Conservation (phyloP, 192 early-diverging fungal genomes). For the Ambispora gerdemannii region DNA sequence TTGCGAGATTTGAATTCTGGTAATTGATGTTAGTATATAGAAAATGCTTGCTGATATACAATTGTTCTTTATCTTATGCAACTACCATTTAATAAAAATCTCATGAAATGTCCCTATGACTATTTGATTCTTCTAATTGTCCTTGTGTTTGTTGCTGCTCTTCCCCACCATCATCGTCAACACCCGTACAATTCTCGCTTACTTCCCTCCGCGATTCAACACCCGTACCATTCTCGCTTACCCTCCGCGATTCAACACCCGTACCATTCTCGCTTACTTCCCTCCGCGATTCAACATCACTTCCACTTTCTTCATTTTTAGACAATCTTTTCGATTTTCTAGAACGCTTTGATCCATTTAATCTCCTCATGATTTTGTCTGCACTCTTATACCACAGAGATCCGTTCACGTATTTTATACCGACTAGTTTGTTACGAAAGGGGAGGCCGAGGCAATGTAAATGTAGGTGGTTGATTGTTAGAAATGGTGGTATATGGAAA, state of each 20-base stretch:
- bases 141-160: not conserved
- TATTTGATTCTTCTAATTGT: not conserved
- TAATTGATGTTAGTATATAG: too few species aligned
- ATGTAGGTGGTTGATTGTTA: conserved; percentile 65
- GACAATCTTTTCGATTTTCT: not conserved
- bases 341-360: not conserved
- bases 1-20: too few species aligned
- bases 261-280: not conserved
- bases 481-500: conserved; percentile 73
- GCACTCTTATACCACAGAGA: not conserved
- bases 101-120: too few species aligned
- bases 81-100: too few species aligned
- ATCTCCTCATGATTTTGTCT: not conserved
- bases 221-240: not conserved
- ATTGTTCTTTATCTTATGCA: too few species aligned
- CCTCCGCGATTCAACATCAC: not conserved
- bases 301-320: not conserved
- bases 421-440: not conserved
- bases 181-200: not conserved
- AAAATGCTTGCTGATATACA: too few species aligned
- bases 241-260: not conserved
- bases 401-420: not conserved
- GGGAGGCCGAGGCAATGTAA: conserved; percentile 55
- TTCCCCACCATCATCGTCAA: not conserved
- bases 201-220: not conserved